phyloP scores from a whole-genome alignment of 306 rosid species.

The Medicago ruthenica region DNA sequence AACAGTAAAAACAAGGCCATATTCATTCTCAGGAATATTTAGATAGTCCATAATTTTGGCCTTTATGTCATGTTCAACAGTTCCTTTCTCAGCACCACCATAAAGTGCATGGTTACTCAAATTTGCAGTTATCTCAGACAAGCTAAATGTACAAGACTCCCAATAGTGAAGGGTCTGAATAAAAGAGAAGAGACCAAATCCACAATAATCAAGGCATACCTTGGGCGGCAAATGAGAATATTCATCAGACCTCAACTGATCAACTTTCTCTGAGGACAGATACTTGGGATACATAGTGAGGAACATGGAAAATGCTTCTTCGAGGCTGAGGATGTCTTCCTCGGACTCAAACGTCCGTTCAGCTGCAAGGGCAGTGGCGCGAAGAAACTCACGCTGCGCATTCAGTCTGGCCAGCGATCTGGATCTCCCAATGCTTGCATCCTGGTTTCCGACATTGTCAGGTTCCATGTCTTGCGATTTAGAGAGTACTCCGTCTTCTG shows the following conservation, averaged over 20 bases:
- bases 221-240: constrained; percentile 80
- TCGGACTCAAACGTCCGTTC: constrained; percentile 79
- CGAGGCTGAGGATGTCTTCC: constrained; percentile 65
- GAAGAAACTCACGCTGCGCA: constrained; percentile 89
- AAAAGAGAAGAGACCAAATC: constrained; percentile 90
- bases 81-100: constrained; percentile 91
- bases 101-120: constrained; percentile 91
- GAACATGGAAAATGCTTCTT: constrained; percentile 76
- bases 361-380: constrained; percentile 89
- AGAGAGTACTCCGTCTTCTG: constrained; percentile 85
- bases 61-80: constrained; percentile 88
- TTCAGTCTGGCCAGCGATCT: constrained; percentile 87
- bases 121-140: constrained; percentile 96
- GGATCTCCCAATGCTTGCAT: constrained; percentile 73
- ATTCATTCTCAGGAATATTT: constrained; percentile 94
- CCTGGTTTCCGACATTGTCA: constrained; percentile 63
- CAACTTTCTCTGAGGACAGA: constrained; percentile 80
- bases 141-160: constrained; percentile 96
- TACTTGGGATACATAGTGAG: constrained; percentile 93
- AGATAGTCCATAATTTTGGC: constrained; percentile 86
- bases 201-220: constrained; percentile 99
- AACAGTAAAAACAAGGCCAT: constrained; percentile 94
- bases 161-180: constrained; percentile 90
- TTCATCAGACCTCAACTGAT: constrained; percentile 86
- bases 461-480: constrained; percentile 80